phyloP scores from a whole-genome alignment of 495 filamentous ascomycete genomes.

The Tuber magnatum region DNA sequence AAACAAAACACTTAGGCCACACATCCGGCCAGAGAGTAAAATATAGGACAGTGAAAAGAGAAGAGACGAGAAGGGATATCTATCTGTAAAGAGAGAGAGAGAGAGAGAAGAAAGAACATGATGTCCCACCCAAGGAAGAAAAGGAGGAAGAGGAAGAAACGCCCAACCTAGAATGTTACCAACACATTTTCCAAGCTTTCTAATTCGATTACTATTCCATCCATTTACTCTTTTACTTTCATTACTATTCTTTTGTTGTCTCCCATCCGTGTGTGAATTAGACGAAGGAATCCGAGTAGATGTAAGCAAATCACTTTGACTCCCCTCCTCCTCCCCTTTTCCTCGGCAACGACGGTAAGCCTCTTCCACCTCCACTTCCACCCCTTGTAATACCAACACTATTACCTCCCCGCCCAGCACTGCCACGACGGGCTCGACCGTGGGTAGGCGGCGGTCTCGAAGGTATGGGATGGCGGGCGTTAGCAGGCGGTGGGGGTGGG shows the following conservation, averaged over 20 bases:
- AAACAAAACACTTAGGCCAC: background rate
- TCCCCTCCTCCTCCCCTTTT: constrained; percentile 17
- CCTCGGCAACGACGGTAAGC: constrained; percentile 14
- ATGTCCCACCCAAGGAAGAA: background rate
- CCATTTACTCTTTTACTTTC: background rate
- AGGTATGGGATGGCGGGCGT: constrained; percentile 4
- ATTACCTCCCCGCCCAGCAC: background rate
- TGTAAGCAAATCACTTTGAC: background rate
- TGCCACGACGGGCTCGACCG: constrained; percentile 7
- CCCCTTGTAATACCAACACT: constrained; percentile 10
- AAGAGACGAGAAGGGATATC: background rate
- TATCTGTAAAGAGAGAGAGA: background rate
- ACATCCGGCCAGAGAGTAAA: background rate
- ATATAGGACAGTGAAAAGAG: background rate
- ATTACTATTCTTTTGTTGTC: background rate
- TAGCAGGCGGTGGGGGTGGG: constrained; percentile 2
- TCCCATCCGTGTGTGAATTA: background rate
- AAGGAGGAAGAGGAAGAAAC: background rate
- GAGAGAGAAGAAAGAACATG: background rate
- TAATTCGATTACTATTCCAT: background rate
- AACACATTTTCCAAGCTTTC: background rate
- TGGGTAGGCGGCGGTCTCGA: constrained; percentile 13
- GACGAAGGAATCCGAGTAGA: background rate
- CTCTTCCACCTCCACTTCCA: constrained; percentile 18
- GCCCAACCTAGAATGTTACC: background rate